Percentiles rank a stretch among this genome's conserved stretches.
phyloP scores from a whole-genome alignment of 1,284 basidiomycete genomes.

The Pseudomicrostroma phylloplanum region DNA sequence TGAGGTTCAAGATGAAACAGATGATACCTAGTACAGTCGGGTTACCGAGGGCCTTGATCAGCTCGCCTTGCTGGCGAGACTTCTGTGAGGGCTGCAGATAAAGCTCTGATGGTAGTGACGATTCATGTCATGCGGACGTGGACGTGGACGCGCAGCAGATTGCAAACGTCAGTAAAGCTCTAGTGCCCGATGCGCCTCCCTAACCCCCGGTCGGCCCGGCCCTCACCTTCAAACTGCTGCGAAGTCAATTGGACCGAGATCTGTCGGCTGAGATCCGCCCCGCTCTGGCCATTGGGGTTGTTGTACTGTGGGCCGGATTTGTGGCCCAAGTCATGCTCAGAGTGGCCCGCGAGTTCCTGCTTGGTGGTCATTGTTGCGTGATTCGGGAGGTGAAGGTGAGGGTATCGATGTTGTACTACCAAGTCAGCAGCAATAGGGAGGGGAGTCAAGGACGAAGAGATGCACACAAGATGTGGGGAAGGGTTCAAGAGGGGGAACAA shows the following conservation, averaged over 20 bases:
- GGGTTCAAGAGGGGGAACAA: not conserved
- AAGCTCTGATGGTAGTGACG: constrained; percentile 12
- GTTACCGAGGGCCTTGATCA: constrained; percentile 34
- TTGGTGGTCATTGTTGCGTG: constrained; percentile 4
- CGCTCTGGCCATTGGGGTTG: constrained; percentile 2
- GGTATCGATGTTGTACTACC: not conserved
- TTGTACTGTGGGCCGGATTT: not conserved
- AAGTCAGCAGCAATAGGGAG: not conserved
- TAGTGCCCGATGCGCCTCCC: too few species aligned
- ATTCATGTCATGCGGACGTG: too few species aligned
- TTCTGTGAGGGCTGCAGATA: constrained; percentile 31
- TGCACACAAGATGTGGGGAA: not conserved
- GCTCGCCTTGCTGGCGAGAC: constrained; percentile 15
- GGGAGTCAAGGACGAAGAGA: not conserved
- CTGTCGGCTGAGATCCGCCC: constrained; percentile 27
- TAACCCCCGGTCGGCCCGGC: too few species aligned
- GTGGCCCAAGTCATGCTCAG: not conserved
- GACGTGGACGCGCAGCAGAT: too few species aligned
- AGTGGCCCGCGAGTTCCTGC: not conserved
- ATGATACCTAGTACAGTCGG: constrained; percentile 32
- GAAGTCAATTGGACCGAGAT: constrained; percentile 32
- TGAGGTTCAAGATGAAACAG: constrained; percentile 29
- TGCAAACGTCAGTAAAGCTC: too few species aligned
- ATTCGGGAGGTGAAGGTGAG: constrained; percentile 2
- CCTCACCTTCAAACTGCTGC: constrained; percentile 27